Evolutionary conservation across 2,329 filamentous ascomycete genomes (phyloP), one percentile per base, ranked within the genome.

Genomic region (Amesomyces nigricolor): DNA sequence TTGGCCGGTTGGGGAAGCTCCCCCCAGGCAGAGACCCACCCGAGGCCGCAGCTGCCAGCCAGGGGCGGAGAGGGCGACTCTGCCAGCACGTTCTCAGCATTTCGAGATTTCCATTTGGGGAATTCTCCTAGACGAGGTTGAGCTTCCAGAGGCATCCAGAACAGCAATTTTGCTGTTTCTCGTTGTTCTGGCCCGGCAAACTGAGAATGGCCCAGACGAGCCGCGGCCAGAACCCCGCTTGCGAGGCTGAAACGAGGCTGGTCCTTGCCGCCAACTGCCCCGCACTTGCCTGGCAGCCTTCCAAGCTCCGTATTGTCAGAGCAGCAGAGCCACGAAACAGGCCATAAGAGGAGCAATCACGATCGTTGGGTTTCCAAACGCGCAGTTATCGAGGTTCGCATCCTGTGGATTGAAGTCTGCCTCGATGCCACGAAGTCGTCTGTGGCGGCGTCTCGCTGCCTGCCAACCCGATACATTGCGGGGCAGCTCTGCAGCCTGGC

Each of bases 201-300:
- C 22, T 19, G 30, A 51, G 60, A 62, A 62, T 29, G 55, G 48
- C 57, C 61, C 54, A 62, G 61, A 63, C 62, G 10, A 19, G 46
- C 56, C 54, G 17, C 40, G 30, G 16, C 46, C 45, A 32, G 22
- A 6, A 54, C 56, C 56, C 51, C 53, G 51, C 54, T 52, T 51
- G 59, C 62, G 61, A 64, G 62, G 62, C 62, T 64, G 62, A 63
- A 59, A 64, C 61, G 59, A 64, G 58, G 62, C 60, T 63, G 54
- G 35, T 55, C 56, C 57, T 48, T 54, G 58, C 55, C 22, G 40
- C 44, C 6, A 32, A 32, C 30, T 53, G 49, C 54, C 45, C 49
- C 54, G 42, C 53, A 46, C 17, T 51, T 43, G 42, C 46, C 47
- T 13, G 42, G 38, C 37, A 47, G 48, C 47, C 47, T 46, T 26